Evolutionary conservation across 2,329 filamentous ascomycete genomes (phyloP), one percentile per base, ranked within the genome.

Genomic region (Camptophora hylomeconis): DNA sequence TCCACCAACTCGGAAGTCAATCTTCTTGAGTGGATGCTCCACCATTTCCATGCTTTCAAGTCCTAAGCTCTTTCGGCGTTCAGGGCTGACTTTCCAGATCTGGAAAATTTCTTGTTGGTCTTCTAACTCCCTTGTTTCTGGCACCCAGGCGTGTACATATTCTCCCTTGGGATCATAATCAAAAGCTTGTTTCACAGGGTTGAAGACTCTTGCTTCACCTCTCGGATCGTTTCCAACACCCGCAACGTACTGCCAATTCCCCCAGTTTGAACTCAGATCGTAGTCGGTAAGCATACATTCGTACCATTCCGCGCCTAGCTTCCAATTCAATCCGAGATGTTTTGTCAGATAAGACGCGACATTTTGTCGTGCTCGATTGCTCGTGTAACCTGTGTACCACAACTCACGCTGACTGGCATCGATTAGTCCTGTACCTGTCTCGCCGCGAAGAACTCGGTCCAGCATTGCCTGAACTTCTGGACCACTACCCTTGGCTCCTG

Each of bases 231-330:
- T 86, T 5, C 81, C 80, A 0, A 87, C 78, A 0, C 80, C 80
- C 0, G 80, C 67, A 1, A 81, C 70, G 37, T 87, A 87, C 50
- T 84, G 79, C 80, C 80, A 86, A 44, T 83, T 84, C 7, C 73
- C 73, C 79, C 79, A 87, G 41, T 86, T 86, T 35, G 67, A 77
- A 9, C 68, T 72, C 0, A 79, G 65, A 41, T 87, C 80, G 47
- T 86, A 83, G 48, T 89, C 81, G 17, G 76, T 61, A 3, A 86
- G 61, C 46, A 79, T 58, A 47, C 67, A 70, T 48, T 87, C 80
- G 46, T 86, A 87, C 77, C 78, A 87, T 48, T 86, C 80, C 0
- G 80, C 81, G 0, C 80, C 81, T 9, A 80, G 64, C 0, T 79
- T 69, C 81, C 81, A 89, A 51, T 87, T 80, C 13, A 87, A 72